Base-by-base conservation (phyloP, 805 yeast species). In the Kregervanrija pseudodelftensis region DNA sequence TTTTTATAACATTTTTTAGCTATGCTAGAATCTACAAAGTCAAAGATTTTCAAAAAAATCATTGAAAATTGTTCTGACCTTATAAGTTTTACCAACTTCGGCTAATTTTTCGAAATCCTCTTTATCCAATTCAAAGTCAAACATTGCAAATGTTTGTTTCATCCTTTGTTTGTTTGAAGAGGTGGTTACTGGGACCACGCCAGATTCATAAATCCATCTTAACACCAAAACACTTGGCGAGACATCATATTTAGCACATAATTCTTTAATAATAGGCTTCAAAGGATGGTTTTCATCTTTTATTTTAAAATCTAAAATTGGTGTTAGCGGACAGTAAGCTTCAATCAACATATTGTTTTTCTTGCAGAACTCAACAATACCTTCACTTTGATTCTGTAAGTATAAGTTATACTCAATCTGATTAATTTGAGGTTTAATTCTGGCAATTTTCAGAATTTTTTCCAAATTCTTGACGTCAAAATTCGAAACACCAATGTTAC, bases 121-220 rank as follows among this genome's bases (percentile, higher is more conserved):
- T 1, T 62, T 54, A 3, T 70, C 63, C 46, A 86, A 64, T 49
- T 72, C 58, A 50, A 85, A 82, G 32, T 69, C 70, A 50, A 77
- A 79, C 33, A 82, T 64, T 14, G 75, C 74, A 49, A 78, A 65
- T 11, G 79, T 72, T 54, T 80, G 79, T 46, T 64, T 56, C 49
- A 84, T 69, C 60, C 95, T 74, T 41, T 72, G 72, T 22, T 59
- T 58, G 45, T 77, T 74, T 2, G 82, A 72, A 2, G 90, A 77
- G 10, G 93, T 85, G 5, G 95, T 87, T 13, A 87, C 66, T 28
- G 95, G 95, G 34, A 85, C 58, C 8, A 81, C 73, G n/a, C 83
- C 85, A 15, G 63, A 64, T 58, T 80, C 82, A 45, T 76, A 69
- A 8, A 82, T 80, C 84, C 88, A 85, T 60, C 87, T 71, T 49